Conservation (phyloP, 2,329 filamentous ascomycete species). For the Aureobasidium sp. region DNA sequence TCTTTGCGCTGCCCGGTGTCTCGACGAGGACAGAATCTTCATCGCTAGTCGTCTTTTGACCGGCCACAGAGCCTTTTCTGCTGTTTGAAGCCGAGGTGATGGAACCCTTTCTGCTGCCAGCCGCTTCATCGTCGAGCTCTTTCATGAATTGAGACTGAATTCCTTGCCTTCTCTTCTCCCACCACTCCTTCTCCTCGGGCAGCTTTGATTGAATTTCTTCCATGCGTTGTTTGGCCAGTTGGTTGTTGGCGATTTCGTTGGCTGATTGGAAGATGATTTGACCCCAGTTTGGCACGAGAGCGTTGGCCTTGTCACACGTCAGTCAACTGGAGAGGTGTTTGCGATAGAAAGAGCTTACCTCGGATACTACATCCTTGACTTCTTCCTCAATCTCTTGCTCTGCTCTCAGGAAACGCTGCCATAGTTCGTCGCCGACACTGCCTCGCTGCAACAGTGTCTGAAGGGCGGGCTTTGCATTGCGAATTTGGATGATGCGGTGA, state of each 20-base stretch:
- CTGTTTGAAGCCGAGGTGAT: constrained; percentile 25
- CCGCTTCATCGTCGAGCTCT: constrained; percentile 62
- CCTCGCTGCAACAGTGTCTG: constrained; percentile 77
- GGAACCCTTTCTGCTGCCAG: constrained; percentile 18
- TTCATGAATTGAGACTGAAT: constrained; percentile 76
- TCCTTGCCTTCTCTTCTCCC: constrained; percentile 71
- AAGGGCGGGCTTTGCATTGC: constrained; percentile 81
- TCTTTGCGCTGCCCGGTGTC: constrained; percentile 36
- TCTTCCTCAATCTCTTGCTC: constrained; percentile 98
- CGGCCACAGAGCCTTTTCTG: constrained; percentile 20
- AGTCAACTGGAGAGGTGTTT: constrained; percentile 15
- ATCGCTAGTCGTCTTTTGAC: constrained; percentile 44
- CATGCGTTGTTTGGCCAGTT: constrained; percentile 64
- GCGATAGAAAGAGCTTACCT: constrained; percentile 50
- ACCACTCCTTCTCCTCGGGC: constrained; percentile 77
- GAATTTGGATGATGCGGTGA: constrained; percentile 79
- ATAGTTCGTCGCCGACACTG: constrained; percentile 91
- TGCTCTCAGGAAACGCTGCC: constrained; percentile 82
- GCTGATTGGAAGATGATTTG: constrained; percentile 94
- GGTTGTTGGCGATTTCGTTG: constrained; percentile 89
- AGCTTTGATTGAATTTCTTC: constrained; percentile 67
- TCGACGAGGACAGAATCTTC: constrained; percentile 77
- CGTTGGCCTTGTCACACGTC: constrained; percentile 64
- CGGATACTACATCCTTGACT: constrained; percentile 83
- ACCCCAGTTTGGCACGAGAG: constrained; percentile 81